Base-by-base conservation (phyloP, 345 rosid genomes). In the Rubroshorea leprosula region DNA sequence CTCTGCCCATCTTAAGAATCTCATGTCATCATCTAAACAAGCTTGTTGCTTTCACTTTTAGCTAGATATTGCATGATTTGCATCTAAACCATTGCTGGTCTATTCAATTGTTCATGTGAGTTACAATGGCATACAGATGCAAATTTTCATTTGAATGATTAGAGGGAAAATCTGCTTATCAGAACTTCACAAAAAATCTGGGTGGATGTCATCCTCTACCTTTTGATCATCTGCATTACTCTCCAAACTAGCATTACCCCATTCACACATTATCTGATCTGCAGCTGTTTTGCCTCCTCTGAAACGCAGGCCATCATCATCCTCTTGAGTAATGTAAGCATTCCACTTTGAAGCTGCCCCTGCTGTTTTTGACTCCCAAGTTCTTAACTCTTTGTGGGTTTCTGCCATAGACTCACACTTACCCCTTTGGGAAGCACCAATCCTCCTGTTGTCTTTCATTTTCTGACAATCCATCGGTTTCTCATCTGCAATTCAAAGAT, bases 181-280 rank as follows among this genome's bases (percentile, higher is more conserved):
- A n/a, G 9, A 29, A 29, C 35, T n/a, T 73, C 65, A 83, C 65
- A 66, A 49, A 64, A 83, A 90, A 65, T 87, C 87, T 41, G 89
- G 93, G 66, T 78, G 91, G 24, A 78, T 66, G 39, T 87, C 90
- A 12, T 90, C 97, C 49, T 87, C 90, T 51, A 85, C 83, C 29
- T 48, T 69, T 47, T 73, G 72, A 31, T 66, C 71, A 3, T 67
- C 52, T 20, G 67, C 20, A 23, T 26, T 20, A 5, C 39, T 60
- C 58, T 76, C 71, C 61, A 55, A 61, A 24, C 62, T 65, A 23
- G 47, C 72, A 14, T 48, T 43, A 35, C 61, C 55, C 55, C 57
- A 64, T 27, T 51, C 51, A 5, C 47, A 44, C 3, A 17, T 49
- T 26, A 31, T 55, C 1, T 1, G 11, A 63, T 66, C 63, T 54